phyloP scores from a whole-genome alignment of 2,329 filamentous ascomycete species.

The Alternaria gansuensis region DNA sequence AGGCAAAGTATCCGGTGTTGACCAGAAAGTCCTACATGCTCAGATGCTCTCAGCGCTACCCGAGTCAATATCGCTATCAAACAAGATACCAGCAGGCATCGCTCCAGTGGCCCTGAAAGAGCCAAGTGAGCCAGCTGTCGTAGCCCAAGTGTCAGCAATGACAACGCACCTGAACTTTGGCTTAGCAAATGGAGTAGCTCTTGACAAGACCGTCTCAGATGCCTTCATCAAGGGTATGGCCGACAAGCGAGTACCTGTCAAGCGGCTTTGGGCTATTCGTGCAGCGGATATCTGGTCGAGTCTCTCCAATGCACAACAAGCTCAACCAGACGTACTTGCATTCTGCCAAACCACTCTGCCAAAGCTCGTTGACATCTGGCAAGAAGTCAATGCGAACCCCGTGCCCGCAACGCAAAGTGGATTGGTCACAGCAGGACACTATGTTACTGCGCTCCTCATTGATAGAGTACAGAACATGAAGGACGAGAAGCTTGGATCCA shows the following conservation, averaged over 20 bases:
- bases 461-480: conserved; percentile 63
- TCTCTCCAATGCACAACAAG: conserved; percentile 59
- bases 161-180: conserved; percentile 70
- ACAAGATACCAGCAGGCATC: conserved; percentile 72
- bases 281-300: conserved; percentile 75
- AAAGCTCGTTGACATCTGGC: conserved; percentile 75
- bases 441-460: conserved; percentile 71
- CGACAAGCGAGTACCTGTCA: conserved; percentile 82
- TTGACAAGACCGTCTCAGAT: conserved; percentile 74
- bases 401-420: conserved; percentile 81
- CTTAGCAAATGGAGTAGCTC: conserved; percentile 66
- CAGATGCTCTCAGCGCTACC: conserved; percentile 73
- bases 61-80: conserved; percentile 68
- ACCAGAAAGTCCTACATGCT: conserved; percentile 83
- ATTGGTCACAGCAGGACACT: conserved; percentile 79
- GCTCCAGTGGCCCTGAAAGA: conserved; percentile 79
- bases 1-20: conserved; percentile 82
- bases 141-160: conserved; percentile 77
- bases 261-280: conserved; percentile 81
- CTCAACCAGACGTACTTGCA: conserved; percentile 57
- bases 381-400: conserved; percentile 81
- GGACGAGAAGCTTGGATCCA: conserved; percentile 64
- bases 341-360: conserved; percentile 62
- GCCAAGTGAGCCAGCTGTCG: conserved; percentile 83
- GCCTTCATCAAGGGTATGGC: conserved; percentile 80